phyloP scores from a whole-genome alignment of 2,329 filamentous ascomycete species.

The Exophiala viscosa region DNA sequence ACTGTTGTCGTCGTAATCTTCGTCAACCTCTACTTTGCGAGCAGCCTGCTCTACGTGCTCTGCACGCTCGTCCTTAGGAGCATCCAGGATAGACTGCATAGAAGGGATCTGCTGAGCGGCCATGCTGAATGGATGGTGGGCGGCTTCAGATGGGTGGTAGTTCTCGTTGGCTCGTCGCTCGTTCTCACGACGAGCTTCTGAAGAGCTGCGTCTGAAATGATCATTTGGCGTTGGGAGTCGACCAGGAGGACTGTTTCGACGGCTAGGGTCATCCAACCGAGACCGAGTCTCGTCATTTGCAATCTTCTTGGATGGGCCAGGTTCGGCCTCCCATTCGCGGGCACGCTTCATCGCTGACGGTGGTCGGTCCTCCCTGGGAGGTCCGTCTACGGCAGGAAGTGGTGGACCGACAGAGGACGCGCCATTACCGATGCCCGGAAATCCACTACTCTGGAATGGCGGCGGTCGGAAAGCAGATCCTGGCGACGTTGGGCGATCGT shows the following conservation, averaged over 20 bases:
- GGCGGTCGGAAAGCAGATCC: constrained; percentile 80
- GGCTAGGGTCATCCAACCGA: constrained; percentile 78
- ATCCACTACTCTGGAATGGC: constrained; percentile 72
- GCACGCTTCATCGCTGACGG: constrained; percentile 76
- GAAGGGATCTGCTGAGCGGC: constrained; percentile 52
- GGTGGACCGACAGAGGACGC: constrained; percentile 49
- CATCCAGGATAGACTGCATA: constrained; percentile 55
- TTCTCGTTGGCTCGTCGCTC: constrained; percentile 70
- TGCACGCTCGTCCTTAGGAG: constrained; percentile 54
- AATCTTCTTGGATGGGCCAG: constrained; percentile 68
- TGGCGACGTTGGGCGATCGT: constrained; percentile 86
- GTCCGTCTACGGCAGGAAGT: constrained; percentile 60
- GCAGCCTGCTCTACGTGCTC: constrained; percentile 75
- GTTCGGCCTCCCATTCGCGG: constrained; percentile 89
- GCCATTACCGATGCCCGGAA: constrained; percentile 63
- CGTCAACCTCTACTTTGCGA: constrained; percentile 93
- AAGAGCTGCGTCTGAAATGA: constrained; percentile 72
- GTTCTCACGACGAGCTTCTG: constrained; percentile 58
- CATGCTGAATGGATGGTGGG: constrained; percentile 71
- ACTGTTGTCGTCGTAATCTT: constrained; percentile 92
- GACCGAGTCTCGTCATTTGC: constrained; percentile 84
- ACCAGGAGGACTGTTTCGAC: constrained; percentile 61
- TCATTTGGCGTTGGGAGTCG: constrained; percentile 63
- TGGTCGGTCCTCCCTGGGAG: constrained; percentile 70
- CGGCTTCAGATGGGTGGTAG: constrained; percentile 89